Conservation (phyloP, 331 rosid genomes). For the Rosa hybrid region DNA sequence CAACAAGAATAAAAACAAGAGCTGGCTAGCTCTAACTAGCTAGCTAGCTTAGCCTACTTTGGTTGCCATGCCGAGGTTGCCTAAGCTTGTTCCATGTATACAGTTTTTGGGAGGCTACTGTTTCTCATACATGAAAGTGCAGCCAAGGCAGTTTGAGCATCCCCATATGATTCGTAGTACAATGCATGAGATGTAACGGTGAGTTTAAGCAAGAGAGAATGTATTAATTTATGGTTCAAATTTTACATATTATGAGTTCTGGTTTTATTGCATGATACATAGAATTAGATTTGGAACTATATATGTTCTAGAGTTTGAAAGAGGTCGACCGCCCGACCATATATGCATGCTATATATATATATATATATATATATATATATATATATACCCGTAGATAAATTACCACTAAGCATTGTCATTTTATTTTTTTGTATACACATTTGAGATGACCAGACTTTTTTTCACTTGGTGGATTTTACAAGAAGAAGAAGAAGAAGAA, state of each 20-base stretch:
- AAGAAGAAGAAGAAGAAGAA: neutral
- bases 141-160: neutral
- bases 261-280: neutral
- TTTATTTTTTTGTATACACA: no score
- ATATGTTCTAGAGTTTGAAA: neutral
- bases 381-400: no score
- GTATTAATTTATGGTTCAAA: neutral
- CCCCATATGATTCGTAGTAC: neutral
- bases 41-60: neutral
- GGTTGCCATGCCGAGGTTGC: constrained; percentile 10
- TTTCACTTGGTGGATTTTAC: neutral
- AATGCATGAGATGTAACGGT: neutral
- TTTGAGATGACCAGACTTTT: no score
- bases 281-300: neutral
- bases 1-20: neutral
- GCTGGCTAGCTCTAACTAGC: neutral
- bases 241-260: neutral
- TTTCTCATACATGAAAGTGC: neutral
- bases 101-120: constrained; percentile 1
- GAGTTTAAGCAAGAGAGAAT: neutral
- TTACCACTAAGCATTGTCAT: no score
- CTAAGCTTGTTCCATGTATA: constrained; percentile 10
- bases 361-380: no score
- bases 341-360: no score
- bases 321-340: neutral